Percentiles rank a stretch among this genome's conserved stretches.
These are phyloP conservation scores for Gaertneriomyces sp. DNA, from an alignment of 192 early-diverging fungal species.

Conservation along the genomic window DNA sequence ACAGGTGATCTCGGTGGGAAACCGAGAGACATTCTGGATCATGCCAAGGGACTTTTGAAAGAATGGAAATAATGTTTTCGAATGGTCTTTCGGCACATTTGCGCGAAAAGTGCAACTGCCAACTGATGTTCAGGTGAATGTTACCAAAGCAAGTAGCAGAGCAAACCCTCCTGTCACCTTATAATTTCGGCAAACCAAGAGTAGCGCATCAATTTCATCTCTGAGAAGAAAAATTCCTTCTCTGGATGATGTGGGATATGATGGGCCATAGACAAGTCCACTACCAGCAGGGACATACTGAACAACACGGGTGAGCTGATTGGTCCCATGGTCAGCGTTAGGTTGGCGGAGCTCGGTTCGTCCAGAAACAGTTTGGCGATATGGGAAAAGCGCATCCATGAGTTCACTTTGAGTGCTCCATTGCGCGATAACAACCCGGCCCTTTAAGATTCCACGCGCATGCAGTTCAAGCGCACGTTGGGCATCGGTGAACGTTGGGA, in stretches of 20 bases:
- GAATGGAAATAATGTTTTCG: constrained; percentile 69
- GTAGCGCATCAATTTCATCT: constrained; percentile 69
- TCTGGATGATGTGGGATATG: background rate
- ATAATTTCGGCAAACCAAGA: constrained; percentile 69
- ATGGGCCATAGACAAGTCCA: constrained; percentile 9
- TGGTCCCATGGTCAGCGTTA: background rate
- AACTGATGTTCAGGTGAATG: constrained; percentile 6
- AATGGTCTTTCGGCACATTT: constrained; percentile 73
- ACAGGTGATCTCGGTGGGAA: constrained; percentile 72
- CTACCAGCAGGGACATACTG: background rate
- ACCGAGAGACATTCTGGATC: constrained; percentile 53
- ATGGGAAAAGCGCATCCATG: constrained; percentile 32
- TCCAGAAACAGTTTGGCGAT: constrained; percentile 1
- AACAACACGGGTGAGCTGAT: background rate
- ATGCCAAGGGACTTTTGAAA: constrained; percentile 75
- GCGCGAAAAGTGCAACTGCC: constrained; percentile 66
- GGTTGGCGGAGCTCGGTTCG: background rate
- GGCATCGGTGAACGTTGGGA: constrained; percentile 50
- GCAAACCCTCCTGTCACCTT: constrained; percentile 44
- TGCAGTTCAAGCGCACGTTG: constrained; percentile 51
- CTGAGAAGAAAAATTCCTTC: constrained; percentile 45
- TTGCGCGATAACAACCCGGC: constrained; percentile 50
- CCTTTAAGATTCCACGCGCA: constrained; percentile 58
- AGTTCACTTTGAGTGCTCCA: constrained; percentile 38
- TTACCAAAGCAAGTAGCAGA: background rate